These are phyloP conservation scores for Cryptococcus sp. DNA, from an alignment of 1,284 basidiomycete species.

Conservation along the genomic window DNA sequence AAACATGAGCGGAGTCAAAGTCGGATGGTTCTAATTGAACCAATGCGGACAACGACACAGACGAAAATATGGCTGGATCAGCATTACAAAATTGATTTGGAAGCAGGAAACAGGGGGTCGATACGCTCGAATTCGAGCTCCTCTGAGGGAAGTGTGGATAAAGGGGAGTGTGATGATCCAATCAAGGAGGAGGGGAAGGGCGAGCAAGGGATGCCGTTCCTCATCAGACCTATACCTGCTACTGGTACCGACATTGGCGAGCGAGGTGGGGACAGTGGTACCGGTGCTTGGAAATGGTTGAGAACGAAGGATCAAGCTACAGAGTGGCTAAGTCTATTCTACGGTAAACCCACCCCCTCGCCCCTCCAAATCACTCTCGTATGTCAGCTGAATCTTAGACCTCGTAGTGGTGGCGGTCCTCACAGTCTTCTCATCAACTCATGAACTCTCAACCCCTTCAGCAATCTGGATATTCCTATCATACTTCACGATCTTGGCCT, in stretches of 20 bases:
- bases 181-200: neutral
- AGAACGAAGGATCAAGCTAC: conserved; percentile 16
- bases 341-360: conserved; percentile 28
- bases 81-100: no score
- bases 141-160: no score
- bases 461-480: conserved; percentile 89
- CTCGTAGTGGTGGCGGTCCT: conserved; percentile 33
- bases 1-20: no score
- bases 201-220: neutral
- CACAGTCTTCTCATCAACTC: conserved; percentile 22
- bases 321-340: conserved; percentile 28
- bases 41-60: no score
- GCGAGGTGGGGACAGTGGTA: no score
- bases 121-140: no score
- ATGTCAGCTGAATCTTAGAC: conserved; percentile 10
- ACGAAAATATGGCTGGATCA: no score
- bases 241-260: no score
- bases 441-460: conserved; percentile 56
- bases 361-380: no score
- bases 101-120: no score
- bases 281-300: conserved; percentile 25
- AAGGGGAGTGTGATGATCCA: no score
- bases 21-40: no score
- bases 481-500: conserved; percentile 24
- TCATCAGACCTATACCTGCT: neutral